These are phyloP conservation scores for Raphanus hybrid DNA, from an alignment of 441 rosid genomes.

Conservation along the genomic window DNA sequence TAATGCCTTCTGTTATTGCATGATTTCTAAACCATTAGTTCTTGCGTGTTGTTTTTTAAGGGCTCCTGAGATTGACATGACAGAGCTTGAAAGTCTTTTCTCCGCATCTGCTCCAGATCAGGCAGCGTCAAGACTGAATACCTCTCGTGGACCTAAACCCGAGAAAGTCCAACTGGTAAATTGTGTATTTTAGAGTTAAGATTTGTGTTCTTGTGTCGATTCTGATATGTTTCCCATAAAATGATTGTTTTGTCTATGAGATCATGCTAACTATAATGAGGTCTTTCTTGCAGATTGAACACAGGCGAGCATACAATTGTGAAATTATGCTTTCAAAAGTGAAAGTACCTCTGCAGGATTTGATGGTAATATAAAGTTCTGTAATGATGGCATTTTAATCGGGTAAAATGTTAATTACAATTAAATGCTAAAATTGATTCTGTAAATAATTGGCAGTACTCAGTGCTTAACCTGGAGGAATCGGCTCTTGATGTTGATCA, in stretches of 20 bases:
- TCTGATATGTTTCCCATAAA: neutral
- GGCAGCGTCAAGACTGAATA: constrained; percentile 45
- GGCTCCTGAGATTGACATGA: constrained; percentile 95
- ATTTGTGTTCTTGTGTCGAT: constrained; percentile 10
- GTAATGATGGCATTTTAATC: constrained; percentile 17
- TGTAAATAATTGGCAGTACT: constrained; percentile 54
- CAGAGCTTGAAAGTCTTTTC: constrained; percentile 93
- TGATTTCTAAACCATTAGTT: constrained; percentile 22
- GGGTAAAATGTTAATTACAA: constrained; percentile 4
- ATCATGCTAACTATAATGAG: constrained; percentile 5
- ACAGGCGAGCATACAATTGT: constrained; percentile 93
- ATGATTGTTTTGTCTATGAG: neutral
- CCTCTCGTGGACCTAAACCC: constrained; percentile 63
- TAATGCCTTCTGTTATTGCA: constrained; percentile 21
- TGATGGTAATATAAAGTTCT: constrained; percentile 65
- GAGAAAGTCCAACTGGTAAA: constrained; percentile 97
- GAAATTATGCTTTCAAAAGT: constrained; percentile 99
- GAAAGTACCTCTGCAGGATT: constrained; percentile 79
- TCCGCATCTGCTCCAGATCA: constrained; percentile 72
- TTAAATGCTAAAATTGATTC: constrained; percentile 14
- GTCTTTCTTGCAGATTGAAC: constrained; percentile 65
- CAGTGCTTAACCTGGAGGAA: constrained; percentile 82
- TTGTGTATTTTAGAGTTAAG: constrained; percentile 4
- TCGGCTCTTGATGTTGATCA: constrained; percentile 84
- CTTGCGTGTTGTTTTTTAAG: constrained; percentile 42